A percentile compares a stretch with the other conserved stretches of the same genome.
These are phyloP conservation scores for Globisporangium radiosum DNA, from an alignment of 352 stramenopile genomes.

Conservation along the genomic window DNA sequence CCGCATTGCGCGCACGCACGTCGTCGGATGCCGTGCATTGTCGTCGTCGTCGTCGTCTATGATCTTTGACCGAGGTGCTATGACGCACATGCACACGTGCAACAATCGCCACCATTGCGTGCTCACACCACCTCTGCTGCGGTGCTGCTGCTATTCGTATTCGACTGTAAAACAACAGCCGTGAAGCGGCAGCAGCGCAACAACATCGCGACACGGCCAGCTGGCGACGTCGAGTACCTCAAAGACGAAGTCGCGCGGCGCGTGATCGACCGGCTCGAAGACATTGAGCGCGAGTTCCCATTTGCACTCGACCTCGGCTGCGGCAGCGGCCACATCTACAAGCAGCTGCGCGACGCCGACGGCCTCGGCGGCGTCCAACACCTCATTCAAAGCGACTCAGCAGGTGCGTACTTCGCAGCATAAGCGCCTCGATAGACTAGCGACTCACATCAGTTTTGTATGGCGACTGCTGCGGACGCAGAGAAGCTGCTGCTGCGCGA, in stretches of 20 bases:
- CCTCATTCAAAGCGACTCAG: constrained; percentile 74
- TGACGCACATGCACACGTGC: background rate
- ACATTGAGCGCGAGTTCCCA: constrained; percentile 80
- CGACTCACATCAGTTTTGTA: background rate
- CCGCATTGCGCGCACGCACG: constrained; percentile 18
- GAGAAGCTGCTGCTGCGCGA: constrained; percentile 75
- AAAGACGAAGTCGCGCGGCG: constrained; percentile 82
- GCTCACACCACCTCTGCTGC: too few species aligned
- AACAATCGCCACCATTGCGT: background rate
- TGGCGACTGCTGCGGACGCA: background rate
- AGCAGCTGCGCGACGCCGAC: constrained; percentile 66
- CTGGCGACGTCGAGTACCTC: constrained; percentile 81
- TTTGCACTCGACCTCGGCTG: constrained; percentile 73
- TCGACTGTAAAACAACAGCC: constrained; percentile 16
- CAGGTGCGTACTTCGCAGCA: constrained; percentile 21
- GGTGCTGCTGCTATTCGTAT: background rate
- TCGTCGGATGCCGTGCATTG: constrained; percentile 24
- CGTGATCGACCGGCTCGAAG: constrained; percentile 75
- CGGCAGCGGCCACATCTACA: constrained; percentile 80
- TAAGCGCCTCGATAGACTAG: too few species aligned
- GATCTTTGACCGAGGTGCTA: constrained; percentile 58
- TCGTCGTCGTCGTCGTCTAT: constrained; percentile 26
- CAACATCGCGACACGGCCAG: constrained; percentile 51
- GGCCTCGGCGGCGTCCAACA: constrained; percentile 67
- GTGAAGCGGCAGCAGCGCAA: constrained; percentile 80